phyloP scores from a whole-genome alignment of 1,284 basidiomycete genomes.

The Stereum hirsutum region DNA sequence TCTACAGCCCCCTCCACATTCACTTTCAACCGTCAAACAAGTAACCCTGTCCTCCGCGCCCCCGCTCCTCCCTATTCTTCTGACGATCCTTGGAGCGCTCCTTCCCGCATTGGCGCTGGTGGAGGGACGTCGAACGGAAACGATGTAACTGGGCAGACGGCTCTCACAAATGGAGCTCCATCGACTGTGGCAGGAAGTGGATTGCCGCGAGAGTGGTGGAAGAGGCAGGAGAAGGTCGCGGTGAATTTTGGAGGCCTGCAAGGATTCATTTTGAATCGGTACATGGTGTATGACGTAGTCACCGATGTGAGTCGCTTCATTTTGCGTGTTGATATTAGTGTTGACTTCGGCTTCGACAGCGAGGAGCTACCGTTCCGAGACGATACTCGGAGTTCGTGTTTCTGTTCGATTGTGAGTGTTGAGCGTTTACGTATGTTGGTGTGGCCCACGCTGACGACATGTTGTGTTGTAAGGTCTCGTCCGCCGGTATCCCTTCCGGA shows the following conservation, averaged over 20 bases:
- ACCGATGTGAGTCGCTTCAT: constrained; percentile 54
- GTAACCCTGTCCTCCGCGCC: constrained; percentile 26
- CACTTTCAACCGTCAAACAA: constrained; percentile 29
- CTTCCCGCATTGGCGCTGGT: constrained; percentile 1
- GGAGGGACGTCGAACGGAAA: constrained; percentile 9
- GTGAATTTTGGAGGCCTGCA: constrained; percentile 76
- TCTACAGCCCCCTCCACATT: constrained; percentile 38
- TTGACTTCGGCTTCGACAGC: constrained; percentile 23
- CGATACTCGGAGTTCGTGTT: constrained; percentile 89
- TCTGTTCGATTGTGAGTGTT: constrained; percentile 84
- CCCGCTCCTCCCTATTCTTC: constrained; percentile 34
- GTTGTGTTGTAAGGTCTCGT: too few species aligned
- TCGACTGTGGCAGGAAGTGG: constrained; percentile 64
- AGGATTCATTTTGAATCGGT: constrained; percentile 80
- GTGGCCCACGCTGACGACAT: too few species aligned
- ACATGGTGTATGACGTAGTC: constrained; percentile 71
- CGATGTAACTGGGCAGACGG: too few species aligned
- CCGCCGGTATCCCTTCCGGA: constrained; percentile 80
- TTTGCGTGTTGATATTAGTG: neutral
- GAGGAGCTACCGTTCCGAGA: constrained; percentile 55
- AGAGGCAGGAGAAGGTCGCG: constrained; percentile 61
- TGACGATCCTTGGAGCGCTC: constrained; percentile 67
- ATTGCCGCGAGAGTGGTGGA: constrained; percentile 77
- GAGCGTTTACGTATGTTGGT: too few species aligned
- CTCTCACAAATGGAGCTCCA: constrained; percentile 34